Base-by-base conservation (phyloP, 2,329 filamentous ascomycete genomes). In the Salinomyces thailandicus region DNA sequence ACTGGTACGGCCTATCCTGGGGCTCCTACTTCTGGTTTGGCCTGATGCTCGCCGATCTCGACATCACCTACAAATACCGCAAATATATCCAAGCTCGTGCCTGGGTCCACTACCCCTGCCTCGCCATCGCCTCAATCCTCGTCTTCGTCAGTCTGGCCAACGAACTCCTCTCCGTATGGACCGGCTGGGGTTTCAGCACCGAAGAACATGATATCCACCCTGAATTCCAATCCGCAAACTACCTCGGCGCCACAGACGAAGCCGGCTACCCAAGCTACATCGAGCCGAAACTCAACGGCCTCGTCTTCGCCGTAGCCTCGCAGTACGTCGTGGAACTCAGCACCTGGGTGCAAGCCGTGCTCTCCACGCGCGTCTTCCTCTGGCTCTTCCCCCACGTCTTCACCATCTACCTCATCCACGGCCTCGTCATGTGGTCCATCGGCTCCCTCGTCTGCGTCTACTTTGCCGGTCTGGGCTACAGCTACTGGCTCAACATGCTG, bases 371-470 rank as follows among this genome's bases (percentile, higher is more conserved):
- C n/a, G 39, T 59, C 13, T 54, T 68, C 27, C 55, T 64, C 8
- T 49, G 57, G 24, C 46, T 68, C 8, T 69, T 68, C 51, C 66
- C 65, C 5, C 66, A 69, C 48, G 62, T 67, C 43, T 68, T 68
- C 47, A 68, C 63, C 31, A 67, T 69, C 41, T 69, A 69, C 45
- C 49, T 69, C 7, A 56, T 68, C 39, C 66, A 69, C 46, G 66
- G 66, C 26, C 28, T 68, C 45, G 41, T 70, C 47, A 53, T 71
- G 63, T 63, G 61, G 61, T 54, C 48, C 32, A 61, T 59, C 48
- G 61, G 60, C 18, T 53, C 50, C 18, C 58, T 60, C 53, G 56
- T 62, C 19, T 52, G 58, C 45, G 48, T 61, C 3, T 47, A 53
- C 39, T 53, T 63, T 13, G 59, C 59, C 1, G 42, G 46, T 1